Base-by-base conservation (phyloP, 2,329 filamentous ascomycete genomes). In the Verticillium alfalfae region DNA sequence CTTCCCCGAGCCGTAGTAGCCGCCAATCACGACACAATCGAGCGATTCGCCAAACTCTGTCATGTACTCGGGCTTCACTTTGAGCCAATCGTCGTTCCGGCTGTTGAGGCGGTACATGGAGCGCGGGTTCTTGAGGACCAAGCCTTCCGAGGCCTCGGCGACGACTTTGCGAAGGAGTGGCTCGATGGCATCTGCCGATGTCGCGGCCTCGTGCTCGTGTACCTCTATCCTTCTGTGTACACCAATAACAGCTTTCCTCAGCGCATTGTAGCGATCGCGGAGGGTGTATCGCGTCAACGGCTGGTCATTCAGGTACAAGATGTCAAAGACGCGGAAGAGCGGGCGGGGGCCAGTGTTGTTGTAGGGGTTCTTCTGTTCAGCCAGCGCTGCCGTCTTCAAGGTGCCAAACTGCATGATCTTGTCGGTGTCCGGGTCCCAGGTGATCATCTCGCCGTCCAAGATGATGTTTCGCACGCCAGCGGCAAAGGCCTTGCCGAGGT, bases 21-120 rank as follows among this genome's bases (percentile, higher is more conserved):
- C 95, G 60, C 94, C 95, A 60, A 99, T 86, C 16, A 99, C 82
- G 15, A 97, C 79, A 66, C 93, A 92, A 72, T 99, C 95, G 3
- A 99, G 85, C 0, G 90, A 92, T 75, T 98, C 94, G 64, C 95
- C 95, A 72, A 95, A 97, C 65, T 97, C 94, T 2, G 88, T 88
- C 93, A 98, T 97, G 74, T 99, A 99, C 66, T 99, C 95, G 1
- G 95, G 95, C 70, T 99, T 99, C 9, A 99, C 93, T 73, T 99
- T 99, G 77, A 97, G 89, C 95, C 95, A 99, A 74, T 97, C 92
- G 68, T 96, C 91, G 69, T 96, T 95, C 57, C 95, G 89, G 67
- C 92, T 91, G 70, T 96, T 97, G 10, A 98, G 82, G 7, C 87
- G 84, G 72, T 99, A 99, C 70, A 86, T 84, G 0, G 93, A 96